Base-by-base conservation (phyloP, 768 basidiomycete genomes). In the Xerocomellus amylosporus region DNA sequence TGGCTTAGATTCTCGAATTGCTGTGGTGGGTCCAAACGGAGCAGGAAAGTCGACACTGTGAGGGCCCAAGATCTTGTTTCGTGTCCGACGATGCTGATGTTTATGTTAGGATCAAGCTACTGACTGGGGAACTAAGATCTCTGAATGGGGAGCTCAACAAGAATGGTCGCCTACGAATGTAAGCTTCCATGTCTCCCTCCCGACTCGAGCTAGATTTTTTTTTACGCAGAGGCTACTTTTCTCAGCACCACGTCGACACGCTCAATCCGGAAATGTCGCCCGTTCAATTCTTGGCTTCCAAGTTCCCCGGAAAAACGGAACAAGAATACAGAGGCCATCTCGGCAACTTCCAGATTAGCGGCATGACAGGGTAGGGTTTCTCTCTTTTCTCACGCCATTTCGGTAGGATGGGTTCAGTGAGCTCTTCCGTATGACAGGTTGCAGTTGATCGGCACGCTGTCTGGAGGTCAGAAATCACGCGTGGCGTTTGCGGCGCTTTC, bases 331-430 rank as follows among this genome's bases (percentile, higher is more conserved):
- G 97, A 57, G 71, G 74, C n/a, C 97, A 98, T 74, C 79, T 99
- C 13, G 97, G 96, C 7, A 93, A 95, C 54, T 97, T 98, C 76
- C 95, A 97, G 63, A 96, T 98, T 64, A 97, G 91, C 56, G 93
- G 94, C 40, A 87, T 96, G 84, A 96, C 94, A 2, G 90, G 91
- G 90, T 88, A 47, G 36, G 76, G 4, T n/a, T 64, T 31, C 53
- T 28, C 22, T 31, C 34, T 41, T 34, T 51, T 46, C 24, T 22
- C 22, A 33, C 49, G 45, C 34, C 22, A 34, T 43, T 38, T 34
- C n/a, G 20, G 36, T 55, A 43, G 17, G 40, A 26, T 24, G 14
- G n/a, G 20, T 54, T 48, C 15, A 33, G 20, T 26, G 37, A 10
- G 24, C 26, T 28, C 36, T 28, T 47, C 4, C 6, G 13, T 28